A percentile compares a stretch with the other conserved stretches of the same genome.
phyloP scores from a whole-genome alignment of 2,329 filamentous ascomycete species.

The Microdochium trichocladiopsis region DNA sequence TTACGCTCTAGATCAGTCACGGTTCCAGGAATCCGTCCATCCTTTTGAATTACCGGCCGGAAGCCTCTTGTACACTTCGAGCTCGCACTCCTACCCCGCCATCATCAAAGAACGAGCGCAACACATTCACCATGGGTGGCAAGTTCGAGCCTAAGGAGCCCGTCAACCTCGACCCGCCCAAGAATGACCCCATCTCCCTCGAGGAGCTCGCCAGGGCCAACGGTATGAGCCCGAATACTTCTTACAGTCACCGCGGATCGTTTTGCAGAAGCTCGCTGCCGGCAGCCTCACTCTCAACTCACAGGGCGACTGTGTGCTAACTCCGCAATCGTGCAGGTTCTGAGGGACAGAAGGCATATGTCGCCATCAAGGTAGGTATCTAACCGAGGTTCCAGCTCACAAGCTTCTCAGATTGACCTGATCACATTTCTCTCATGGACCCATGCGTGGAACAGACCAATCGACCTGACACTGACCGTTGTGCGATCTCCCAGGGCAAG shows the following conservation, averaged over 20 bases:
- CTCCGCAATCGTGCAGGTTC: conserved; percentile 38
- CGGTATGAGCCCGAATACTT: conserved; percentile 48
- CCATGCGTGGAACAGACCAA: too few relatives aligned
- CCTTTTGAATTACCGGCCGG: too few relatives aligned
- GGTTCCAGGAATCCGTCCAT: not conserved
- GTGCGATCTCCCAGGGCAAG: conserved; percentile 55
- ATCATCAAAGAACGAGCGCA: conserved; percentile 7
- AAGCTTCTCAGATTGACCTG: too few relatives aligned
- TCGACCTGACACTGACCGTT: conserved; percentile 44
- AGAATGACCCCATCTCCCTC: conserved; percentile 75
- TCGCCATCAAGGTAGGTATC: conserved; percentile 60
- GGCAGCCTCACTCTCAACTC: not conserved
- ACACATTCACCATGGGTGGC: conserved; percentile 38
- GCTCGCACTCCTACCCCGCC: not conserved
- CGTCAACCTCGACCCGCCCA: conserved; percentile 73
- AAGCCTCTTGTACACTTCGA: too few relatives aligned
- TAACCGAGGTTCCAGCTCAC: too few relatives aligned
- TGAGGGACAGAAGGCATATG: conserved; percentile 58
- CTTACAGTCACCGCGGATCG: not conserved
- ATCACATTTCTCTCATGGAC: too few relatives aligned
- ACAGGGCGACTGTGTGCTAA: conserved; percentile 10
- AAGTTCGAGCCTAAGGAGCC: conserved; percentile 75
- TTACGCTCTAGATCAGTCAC: not conserved
- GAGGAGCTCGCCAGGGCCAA: conserved; percentile 77
- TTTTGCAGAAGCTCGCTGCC: not conserved